Base-by-base conservation (phyloP, 768 basidiomycete genomes). In the Stropharia rugosoannulata region DNA sequence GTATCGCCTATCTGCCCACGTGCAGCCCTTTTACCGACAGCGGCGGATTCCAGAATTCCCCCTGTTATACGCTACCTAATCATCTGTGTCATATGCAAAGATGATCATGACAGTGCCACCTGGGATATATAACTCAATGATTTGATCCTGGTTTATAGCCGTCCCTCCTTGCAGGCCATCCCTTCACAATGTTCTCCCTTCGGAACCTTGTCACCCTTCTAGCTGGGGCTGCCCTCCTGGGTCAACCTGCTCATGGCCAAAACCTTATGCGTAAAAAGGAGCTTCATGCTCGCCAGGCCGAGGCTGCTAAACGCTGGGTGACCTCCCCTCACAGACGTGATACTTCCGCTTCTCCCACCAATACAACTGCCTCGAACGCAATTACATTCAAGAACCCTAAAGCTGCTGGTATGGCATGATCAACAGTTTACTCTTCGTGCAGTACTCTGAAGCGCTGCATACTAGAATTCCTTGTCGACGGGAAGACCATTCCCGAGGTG, bases 391-490 rank as follows among this genome's bases (percentile, higher is more conserved):
- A 76, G 11, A 87, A 89, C 60, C 85, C 86, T 4, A 77, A 72
- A 52, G 87, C 86, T 13, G 82, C 83, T 22, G 69, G 86, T 86
- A 57, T 57, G 69, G 86, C 86, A 57, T 57, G 75, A 67, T n/a
- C 40, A n/a, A n/a, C 11, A 32, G 27, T 19, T 32, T 11, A 16
- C 13, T 18, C 11, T 19, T 57, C 8, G 6, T 37, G 15, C 25
- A 29, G 27, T 45, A 15, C 49, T 6, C 36, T 42, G 38, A 36
- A 19, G 10, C 29, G 18, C 15, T 22, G 5, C 18, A 13, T 22
- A 7, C 18, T n/a, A 87, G 87, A 86, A 60, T 90, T 89, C 64
- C 89, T 74, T 62, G 89, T 91, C 13, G 73, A 89, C 59, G 89
- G 89, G 1, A 76, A 70, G 41, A 73, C 69, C 35, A 83, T 91